Conservation (phyloP, 83 land plant species). For the Diphasiastrum complanatum region DNA sequence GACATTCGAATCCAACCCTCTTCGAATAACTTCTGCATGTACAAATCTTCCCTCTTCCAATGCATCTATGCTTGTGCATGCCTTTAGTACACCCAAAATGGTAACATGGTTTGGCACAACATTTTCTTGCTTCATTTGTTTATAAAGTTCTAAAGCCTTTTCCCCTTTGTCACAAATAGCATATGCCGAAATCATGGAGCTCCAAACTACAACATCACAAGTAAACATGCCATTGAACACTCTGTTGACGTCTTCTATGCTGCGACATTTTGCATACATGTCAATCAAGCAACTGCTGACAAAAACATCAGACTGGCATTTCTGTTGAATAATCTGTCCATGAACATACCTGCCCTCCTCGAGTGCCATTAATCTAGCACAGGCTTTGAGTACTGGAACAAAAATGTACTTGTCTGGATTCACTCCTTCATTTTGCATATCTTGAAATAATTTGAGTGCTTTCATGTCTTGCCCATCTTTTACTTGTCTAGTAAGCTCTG, state of each 20-base stretch:
- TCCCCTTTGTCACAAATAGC: not conserved
- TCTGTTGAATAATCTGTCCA: not conserved
- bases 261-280: slow-evolving; percentile 6
- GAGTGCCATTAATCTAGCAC: not conserved
- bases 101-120: slow-evolving; percentile 1
- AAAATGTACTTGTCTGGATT: not conserved
- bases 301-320: not conserved
- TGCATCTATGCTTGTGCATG: not conserved
- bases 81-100: not conserved
- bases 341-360: no score
- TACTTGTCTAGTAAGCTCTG: not conserved
- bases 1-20: not conserved
- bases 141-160: not conserved
- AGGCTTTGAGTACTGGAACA: not conserved
- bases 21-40: not conserved
- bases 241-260: not conserved
- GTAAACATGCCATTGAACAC: not conserved
- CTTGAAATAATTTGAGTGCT: not conserved
- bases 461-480: not conserved
- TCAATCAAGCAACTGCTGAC: not conserved
- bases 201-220: not conserved
- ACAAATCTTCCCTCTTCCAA: not conserved
- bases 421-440: not conserved
- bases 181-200: not conserved
- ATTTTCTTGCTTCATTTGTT: not conserved